Conservation (phyloP, 2,329 filamentous ascomycete species). For the Aspergillus novofumigatus region DNA sequence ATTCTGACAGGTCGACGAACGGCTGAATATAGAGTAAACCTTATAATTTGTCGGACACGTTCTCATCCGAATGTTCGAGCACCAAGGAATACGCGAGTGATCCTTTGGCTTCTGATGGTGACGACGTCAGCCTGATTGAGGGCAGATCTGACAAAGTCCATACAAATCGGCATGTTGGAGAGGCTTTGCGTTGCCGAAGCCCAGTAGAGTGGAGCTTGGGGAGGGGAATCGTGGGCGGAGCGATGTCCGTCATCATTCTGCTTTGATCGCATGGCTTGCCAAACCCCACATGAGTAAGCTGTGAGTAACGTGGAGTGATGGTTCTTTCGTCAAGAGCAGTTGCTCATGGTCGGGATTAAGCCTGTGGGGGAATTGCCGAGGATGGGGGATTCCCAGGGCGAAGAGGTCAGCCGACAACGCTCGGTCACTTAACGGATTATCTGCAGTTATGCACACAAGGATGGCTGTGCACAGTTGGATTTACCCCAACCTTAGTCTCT, state of each 20-base stretch:
- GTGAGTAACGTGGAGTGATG: slow-evolving; percentile 24
- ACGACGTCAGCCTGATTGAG: neutral
- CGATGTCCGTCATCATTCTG: neutral
- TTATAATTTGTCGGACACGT: neutral
- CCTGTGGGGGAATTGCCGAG: slow-evolving; percentile 6
- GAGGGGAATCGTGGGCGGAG: slow-evolving; percentile 6
- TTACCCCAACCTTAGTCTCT: neutral
- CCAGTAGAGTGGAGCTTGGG: neutral
- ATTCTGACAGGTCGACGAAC: neutral
- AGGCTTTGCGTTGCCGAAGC: slow-evolving; percentile 20
- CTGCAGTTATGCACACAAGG: too few relatives aligned
- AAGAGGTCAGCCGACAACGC: neutral
- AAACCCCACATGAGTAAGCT: slow-evolving; percentile 32
- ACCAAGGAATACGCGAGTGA: neutral
- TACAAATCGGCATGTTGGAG: slow-evolving; percentile 22
- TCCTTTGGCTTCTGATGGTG: slow-evolving; percentile 1
- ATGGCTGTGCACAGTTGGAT: neutral
- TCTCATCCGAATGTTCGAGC: neutral
- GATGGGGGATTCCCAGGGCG: neutral
- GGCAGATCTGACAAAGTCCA: neutral
- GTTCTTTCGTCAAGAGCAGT: slow-evolving; percentile 1
- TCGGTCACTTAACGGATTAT: neutral
- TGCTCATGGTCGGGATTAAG: neutral
- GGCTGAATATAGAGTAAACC: neutral
- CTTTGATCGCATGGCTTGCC: neutral